These are phyloP conservation scores for Senna siamea DNA, from an alignment of 306 rosid genomes.

Conservation along the genomic window DNA sequence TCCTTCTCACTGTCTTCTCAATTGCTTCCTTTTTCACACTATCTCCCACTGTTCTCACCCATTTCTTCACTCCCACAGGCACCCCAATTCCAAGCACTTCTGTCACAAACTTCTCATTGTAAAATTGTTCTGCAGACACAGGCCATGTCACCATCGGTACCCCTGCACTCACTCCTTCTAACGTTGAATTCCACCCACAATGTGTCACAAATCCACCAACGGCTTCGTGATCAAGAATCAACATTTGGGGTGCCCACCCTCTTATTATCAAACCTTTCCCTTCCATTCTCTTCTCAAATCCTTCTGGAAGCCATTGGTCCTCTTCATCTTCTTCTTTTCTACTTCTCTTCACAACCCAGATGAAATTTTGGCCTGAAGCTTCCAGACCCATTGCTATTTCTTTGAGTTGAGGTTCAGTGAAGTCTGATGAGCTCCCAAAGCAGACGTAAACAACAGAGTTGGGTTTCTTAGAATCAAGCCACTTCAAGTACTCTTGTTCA, in stretches of 20 bases:
- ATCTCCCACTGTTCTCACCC: slow-evolving; percentile 5
- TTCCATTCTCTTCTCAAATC: slow-evolving; percentile 45
- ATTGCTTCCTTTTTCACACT: slow-evolving; percentile 2
- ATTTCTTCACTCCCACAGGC: slow-evolving; percentile 37
- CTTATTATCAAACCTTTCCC: slow-evolving; percentile 47
- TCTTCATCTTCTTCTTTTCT: slow-evolving; percentile 12
- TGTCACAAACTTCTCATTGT: slow-evolving; percentile 46
- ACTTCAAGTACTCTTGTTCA: slow-evolving; percentile 49
- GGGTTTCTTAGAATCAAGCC: slow-evolving; percentile 50
- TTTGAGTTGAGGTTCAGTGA: slow-evolving; percentile 43
- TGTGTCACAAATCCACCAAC: slow-evolving; percentile 55
- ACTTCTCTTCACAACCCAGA: slow-evolving; percentile 50
- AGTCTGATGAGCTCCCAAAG: slow-evolving; percentile 46
- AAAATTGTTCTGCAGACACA: slow-evolving; percentile 45
- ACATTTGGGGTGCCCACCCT: slow-evolving; percentile 56
- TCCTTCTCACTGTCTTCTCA: slow-evolving; percentile 15
- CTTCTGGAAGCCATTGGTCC: slow-evolving; percentile 54
- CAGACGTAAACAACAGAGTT: slow-evolving; percentile 51
- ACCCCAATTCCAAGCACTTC: slow-evolving; percentile 44
- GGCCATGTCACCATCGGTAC: slow-evolving; percentile 57
- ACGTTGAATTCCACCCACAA: slow-evolving; percentile 55
- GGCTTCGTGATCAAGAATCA: slow-evolving; percentile 48
- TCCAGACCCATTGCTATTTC: slow-evolving; percentile 58
- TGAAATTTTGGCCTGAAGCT: slow-evolving; percentile 45
- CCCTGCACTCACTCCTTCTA: slow-evolving; percentile 53